phyloP scores from a whole-genome alignment of 768 basidiomycete species.

The Tulasnella sp. region DNA sequence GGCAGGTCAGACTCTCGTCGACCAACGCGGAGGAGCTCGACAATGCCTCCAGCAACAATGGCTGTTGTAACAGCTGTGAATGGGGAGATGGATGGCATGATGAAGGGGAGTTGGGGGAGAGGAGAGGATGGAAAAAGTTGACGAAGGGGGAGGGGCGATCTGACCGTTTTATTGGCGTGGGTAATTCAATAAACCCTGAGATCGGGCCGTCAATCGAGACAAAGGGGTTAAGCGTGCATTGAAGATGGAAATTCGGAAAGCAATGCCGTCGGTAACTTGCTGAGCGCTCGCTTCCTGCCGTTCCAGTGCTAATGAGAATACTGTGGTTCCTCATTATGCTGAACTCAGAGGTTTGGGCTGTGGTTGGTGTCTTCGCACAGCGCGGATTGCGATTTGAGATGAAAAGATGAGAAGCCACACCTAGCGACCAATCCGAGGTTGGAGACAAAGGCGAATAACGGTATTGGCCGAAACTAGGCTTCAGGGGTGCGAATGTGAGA shows the following conservation, averaged over 20 bases:
- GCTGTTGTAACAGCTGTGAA: background rate
- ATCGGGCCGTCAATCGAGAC: background rate
- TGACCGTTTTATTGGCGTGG: background rate
- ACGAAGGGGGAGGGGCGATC: background rate
- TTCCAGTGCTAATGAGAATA: background rate
- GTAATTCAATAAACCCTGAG: background rate
- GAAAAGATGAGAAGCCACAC: background rate
- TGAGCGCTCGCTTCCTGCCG: background rate
- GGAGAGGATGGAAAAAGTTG: background rate
- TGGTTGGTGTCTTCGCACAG: background rate
- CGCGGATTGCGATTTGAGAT: background rate
- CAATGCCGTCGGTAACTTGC: background rate
- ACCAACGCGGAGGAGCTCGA: constrained; percentile 2
- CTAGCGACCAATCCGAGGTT: background rate
- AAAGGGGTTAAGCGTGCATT: background rate
- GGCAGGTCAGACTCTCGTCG: constrained; percentile 25
- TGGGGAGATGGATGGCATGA: background rate
- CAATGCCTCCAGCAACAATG: background rate
- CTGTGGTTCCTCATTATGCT: background rate
- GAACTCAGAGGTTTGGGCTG: background rate
- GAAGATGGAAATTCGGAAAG: background rate
- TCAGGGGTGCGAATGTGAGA: background rate
- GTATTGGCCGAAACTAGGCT: background rate
- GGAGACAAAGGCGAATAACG: background rate
- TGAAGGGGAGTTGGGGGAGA: background rate